Conservation (phyloP, 306 rosid species). For the Mucuna pruriens region DNA sequence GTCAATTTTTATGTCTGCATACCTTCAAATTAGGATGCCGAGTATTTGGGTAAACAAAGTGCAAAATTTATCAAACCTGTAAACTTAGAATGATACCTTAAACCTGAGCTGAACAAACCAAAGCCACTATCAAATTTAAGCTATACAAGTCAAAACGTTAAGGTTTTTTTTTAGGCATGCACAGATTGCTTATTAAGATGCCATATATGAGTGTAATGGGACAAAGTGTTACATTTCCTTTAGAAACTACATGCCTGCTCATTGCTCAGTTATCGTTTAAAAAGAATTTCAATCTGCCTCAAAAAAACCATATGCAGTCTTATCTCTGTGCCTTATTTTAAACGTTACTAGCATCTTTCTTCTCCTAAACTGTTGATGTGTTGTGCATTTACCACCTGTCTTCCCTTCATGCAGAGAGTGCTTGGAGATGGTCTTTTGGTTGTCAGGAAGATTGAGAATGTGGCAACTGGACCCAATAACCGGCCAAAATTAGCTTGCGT, state of each 20-base stretch:
- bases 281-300: neutral
- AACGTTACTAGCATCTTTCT: slow-evolving; percentile 20
- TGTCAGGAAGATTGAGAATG: slow-evolving; percentile 95
- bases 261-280: neutral
- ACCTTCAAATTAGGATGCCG: slow-evolving; percentile 6
- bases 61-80: neutral
- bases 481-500: slow-evolving; percentile 84
- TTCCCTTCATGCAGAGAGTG: slow-evolving; percentile 70
- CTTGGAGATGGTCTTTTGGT: slow-evolving; percentile 99
- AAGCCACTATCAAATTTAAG: slow-evolving; percentile 22
- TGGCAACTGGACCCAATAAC: slow-evolving; percentile 92
- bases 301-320: neutral
- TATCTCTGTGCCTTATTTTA: neutral
- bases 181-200: neutral
- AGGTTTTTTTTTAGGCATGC: neutral
- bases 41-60: neutral
- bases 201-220: neutral
- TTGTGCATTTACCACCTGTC: slow-evolving; percentile 24
- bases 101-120: slow-evolving; percentile 13
- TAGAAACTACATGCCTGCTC: neutral
- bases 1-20: slow-evolving; percentile 1
- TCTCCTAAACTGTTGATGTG: neutral
- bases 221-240: neutral
- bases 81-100: neutral
- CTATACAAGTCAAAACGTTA: neutral